phyloP scores from a whole-genome alignment of 148 eudicot species.

The Rhododendron williamsianum region DNA sequence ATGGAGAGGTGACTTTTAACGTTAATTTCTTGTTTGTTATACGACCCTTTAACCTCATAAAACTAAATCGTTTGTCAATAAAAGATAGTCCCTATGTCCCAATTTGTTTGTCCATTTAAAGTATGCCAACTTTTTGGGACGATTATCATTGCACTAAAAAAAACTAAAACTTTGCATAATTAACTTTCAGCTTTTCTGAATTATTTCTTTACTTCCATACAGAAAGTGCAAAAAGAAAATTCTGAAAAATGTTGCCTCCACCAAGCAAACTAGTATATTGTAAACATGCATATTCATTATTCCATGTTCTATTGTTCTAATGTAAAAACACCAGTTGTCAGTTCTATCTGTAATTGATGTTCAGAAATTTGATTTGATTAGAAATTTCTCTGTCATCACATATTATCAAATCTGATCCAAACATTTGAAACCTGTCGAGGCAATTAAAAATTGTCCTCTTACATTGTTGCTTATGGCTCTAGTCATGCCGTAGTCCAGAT shows the following conservation, averaged over 20 bases:
- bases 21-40: neutral
- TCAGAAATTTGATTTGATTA: neutral
- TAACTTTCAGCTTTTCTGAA: neutral
- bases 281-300: constrained; percentile 16
- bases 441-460: neutral
- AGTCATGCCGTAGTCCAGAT: neutral
- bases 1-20: constrained; percentile 52
- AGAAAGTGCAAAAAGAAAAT: neutral
- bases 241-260: neutral
- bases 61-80: neutral
- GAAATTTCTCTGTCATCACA: neutral
- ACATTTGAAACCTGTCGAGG: neutral
- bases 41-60: neutral
- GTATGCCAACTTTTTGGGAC: neutral
- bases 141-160: neutral
- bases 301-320: neutral
- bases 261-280: neutral
- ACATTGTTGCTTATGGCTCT: neutral
- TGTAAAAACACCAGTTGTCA: neutral
- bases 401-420: neutral
- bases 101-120: neutral
- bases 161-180: neutral
- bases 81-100: neutral
- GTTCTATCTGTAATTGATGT: neutral
- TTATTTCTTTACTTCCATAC: neutral